Base-by-base conservation (phyloP, 208 protist genomes). In the Crithidia fasciculata region DNA sequence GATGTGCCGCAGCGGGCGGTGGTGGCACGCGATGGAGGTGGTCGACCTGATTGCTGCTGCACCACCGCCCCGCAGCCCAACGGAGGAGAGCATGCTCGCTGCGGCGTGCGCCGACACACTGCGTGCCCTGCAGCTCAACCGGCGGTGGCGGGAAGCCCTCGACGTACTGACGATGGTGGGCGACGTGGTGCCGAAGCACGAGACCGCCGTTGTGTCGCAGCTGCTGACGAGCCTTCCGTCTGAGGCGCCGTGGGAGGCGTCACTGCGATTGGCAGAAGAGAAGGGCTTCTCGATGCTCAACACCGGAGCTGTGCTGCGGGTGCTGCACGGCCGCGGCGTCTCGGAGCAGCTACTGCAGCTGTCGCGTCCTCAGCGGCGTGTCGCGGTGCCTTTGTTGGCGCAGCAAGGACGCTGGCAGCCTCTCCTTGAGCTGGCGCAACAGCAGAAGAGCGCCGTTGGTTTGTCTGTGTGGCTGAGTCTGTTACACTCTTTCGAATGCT, bases 11-110 rank as follows among this genome's bases (percentile, higher is more conserved):
- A 84, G 74, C 13, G 83, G 78, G 45, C 60, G 74, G 53, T 96
- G 91, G 89, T 90, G 86, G 84, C 81, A 81, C 18, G 73, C 82
- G 19, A 55, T 78, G 47, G 87, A 96, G 69, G 87, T 96, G 55
- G 12, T 94, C 47, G 87, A 93, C 60, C 78, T 94, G 18, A 69
- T 96, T 37, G 73, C 78, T 0, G 40, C 53, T 6, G 84, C 83
- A 19, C 52, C 67, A 37, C 44, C 70, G 49, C 87, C 86, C n/a
- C 74, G 61, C 8, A 80, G 58, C 37, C 19, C 36, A 12, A 69
- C 54, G 6, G 86, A 94, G 47, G 85, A 93, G 47, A 39, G 68
- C 5, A 83, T 87, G 76, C 71, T 92, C 7, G 18, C 78, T 8
- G 79, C 86, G 12, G 91, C 89, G 0, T 91, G 79, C 57, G 56